phyloP scores from a whole-genome alignment of 768 basidiomycete genomes.

The Mrakia hoshinonis region DNA sequence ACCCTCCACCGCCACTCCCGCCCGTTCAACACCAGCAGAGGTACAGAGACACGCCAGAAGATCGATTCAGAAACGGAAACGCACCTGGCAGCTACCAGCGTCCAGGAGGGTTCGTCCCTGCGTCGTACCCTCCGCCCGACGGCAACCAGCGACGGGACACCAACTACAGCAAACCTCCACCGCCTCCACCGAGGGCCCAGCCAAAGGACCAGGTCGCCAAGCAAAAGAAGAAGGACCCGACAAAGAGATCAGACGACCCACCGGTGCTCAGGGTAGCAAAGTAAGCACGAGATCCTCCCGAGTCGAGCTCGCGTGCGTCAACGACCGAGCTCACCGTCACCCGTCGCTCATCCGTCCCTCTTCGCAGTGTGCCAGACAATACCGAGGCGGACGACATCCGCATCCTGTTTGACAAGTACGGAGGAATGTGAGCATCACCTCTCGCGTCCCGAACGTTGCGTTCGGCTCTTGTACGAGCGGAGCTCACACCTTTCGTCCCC shows the following conservation, averaged over 20 bases:
- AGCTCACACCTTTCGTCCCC: neutral
- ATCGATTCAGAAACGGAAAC: too few species aligned
- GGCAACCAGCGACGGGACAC: neutral
- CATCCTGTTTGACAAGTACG: neutral
- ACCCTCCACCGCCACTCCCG: neutral
- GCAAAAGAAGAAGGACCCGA: neutral
- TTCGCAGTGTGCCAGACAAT: constrained; percentile 5
- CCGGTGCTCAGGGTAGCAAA: constrained; percentile 9
- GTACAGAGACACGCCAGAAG: too few species aligned
- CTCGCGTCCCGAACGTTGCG: too few species aligned
- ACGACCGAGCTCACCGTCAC: neutral
- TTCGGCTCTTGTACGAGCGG: neutral
- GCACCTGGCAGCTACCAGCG: too few species aligned
- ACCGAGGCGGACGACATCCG: neutral
- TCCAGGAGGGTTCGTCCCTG: too few species aligned
- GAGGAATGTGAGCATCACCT: constrained; percentile 18
- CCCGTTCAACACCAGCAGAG: neutral
- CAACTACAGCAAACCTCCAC: too few species aligned
- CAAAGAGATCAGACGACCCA: neutral
- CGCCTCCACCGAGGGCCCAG: neutral
- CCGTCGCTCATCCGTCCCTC: neutral
- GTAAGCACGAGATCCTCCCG: neutral
- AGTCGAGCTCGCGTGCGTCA: neutral
- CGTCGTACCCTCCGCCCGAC: neutral
- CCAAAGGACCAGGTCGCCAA: neutral